These are phyloP conservation scores for Anisodus tanguticus DNA, from an alignment of 257 asterid species.

Conservation along the genomic window DNA sequence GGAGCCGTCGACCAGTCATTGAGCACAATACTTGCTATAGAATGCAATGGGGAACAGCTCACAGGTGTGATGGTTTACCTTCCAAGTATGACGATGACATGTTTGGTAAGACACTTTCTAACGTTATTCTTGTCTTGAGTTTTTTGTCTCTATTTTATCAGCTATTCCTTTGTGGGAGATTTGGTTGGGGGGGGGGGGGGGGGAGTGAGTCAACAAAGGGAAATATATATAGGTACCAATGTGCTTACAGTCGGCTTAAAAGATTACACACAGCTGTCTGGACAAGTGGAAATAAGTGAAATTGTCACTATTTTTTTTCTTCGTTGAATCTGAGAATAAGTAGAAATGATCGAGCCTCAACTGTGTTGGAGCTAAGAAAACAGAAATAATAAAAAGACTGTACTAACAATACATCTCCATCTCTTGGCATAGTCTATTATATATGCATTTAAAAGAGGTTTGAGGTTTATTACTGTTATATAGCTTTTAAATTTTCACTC, in stretches of 20 bases:
- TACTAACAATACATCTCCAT: not conserved
- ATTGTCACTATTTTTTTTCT: not conserved
- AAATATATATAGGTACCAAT: too few species aligned
- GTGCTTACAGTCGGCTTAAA: not conserved
- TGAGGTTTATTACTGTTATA: not conserved
- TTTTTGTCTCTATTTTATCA: not conserved
- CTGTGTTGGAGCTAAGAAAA: not conserved
- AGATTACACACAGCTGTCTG: not conserved
- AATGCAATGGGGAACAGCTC: conserved; percentile 97
- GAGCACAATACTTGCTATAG: conserved; percentile 97
- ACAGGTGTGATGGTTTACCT: conserved; percentile 88
- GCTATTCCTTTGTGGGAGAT: not conserved
- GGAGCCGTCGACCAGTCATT: conserved; percentile 92
- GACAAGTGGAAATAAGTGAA: not conserved
- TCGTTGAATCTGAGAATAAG: not conserved
- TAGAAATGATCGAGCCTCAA: not conserved
- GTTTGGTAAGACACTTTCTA: conserved; percentile 61
- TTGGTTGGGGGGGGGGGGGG: too few species aligned
- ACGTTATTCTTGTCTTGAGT: not conserved
- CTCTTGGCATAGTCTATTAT: not conserved
- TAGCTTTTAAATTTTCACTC: not conserved
- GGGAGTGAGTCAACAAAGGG: too few species aligned
- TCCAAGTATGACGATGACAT: conserved; percentile 77
- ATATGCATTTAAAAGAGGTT: not conserved
- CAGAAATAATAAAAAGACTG: not conserved